Conservation (phyloP, 345 rosid genomes). For the Ceriops zippeliana region DNA sequence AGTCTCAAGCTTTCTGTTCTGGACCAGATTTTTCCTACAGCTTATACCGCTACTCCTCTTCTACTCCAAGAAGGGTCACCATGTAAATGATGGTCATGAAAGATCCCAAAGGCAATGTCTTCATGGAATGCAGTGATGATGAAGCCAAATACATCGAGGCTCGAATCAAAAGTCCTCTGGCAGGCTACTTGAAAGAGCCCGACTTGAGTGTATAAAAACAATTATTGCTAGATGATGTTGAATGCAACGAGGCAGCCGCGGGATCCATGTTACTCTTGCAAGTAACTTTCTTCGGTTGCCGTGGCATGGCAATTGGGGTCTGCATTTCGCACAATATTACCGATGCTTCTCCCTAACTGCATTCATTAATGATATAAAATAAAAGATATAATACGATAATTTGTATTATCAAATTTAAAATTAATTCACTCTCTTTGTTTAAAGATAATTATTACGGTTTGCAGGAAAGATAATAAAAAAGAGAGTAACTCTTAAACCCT, state of each 20-base stretch:
- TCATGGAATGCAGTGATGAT: constrained; percentile 40
- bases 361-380: not conserved
- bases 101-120: constrained; percentile 14
- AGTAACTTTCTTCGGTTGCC: constrained; percentile 29
- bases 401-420: too few species aligned
- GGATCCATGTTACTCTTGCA: constrained; percentile 16
- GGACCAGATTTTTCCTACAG: constrained; percentile 2
- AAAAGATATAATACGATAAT: too few species aligned
- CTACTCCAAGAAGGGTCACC: constrained; percentile 1
- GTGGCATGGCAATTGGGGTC: constrained; percentile 23
- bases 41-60: constrained; percentile 4
- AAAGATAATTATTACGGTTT: too few species aligned
- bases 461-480: too few species aligned
- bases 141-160: constrained; percentile 41
- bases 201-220: constrained; percentile 9
- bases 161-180: constrained; percentile 18
- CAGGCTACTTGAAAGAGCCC: constrained; percentile 25
- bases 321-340: constrained; percentile 20
- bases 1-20: constrained; percentile 9
- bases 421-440: too few species aligned
- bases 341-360: constrained; percentile 13
- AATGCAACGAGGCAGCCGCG: constrained; percentile 9
- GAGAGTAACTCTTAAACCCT: too few species aligned
- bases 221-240: constrained; percentile 23
- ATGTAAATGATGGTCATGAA: not conserved